Evolutionary conservation across 495 filamentous ascomycete genomes (phyloP), one percentile per base, ranked within the genome.

Genomic region (Patellaria atrata): DNA sequence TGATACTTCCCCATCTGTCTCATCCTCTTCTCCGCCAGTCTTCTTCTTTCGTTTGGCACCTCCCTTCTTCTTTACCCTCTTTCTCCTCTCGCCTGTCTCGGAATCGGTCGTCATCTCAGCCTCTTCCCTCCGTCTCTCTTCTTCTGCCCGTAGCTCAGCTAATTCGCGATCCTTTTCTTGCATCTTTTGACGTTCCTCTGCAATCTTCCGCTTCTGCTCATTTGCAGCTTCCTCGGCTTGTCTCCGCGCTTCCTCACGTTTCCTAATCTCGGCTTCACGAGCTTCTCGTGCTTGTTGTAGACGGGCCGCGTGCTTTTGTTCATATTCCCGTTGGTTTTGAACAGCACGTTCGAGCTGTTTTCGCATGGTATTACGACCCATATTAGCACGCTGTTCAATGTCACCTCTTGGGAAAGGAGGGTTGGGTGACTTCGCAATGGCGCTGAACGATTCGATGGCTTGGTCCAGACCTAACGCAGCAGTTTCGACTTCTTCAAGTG

Each of bases 331-430:
- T 56, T 96, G 89, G 38, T 64, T 74, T 44, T 84, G 75, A 19
- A 87, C 67, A 0, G 81, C 76, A 29, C 83, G 76, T 43, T 85
- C 83, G 5, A 96, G 68, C 56, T 97, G 87, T 43, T 77, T 79
- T 40, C 81, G 77, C 56, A 92, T 85, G 1, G 91, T 96, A 49
- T 93, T 89, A 17, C 77, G 70, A 38, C 82, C 85, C 91, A 97
- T 96, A 64, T 82, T 87, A 20, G 89, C 87, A 34, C 91, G 82
- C 55, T 87, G 82, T 50, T 96, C 87, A 35, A 97, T 69, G 42
- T 94, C 82, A 22, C 75, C 66, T 37, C 78, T 75, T 0, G 87
- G 87, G 59, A 94, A 97, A 0, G 91, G 91, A 5, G 89, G 82
- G 37, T 83, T 76, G 29, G 83, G 82, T 17, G 73, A 65, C 33